Conservation (phyloP, 257 asterid genomes). For the Przewalskia tangutica region DNA sequence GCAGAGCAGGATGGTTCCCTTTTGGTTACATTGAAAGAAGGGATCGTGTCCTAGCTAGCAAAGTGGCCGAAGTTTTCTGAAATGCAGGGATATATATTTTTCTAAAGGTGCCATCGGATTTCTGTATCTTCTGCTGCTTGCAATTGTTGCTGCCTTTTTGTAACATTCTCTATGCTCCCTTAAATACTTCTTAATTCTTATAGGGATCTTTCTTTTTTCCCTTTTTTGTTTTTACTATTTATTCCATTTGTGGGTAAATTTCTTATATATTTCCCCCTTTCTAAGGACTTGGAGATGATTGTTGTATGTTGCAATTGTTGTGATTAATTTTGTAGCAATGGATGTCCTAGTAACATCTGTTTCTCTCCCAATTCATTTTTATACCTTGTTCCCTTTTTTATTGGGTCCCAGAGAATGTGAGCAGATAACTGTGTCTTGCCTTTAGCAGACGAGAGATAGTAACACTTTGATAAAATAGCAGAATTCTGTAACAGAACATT, state of each 20-base stretch:
- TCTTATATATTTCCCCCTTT: background rate
- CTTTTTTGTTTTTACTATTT: background rate
- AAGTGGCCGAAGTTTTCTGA: conserved; percentile 83
- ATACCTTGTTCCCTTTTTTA: background rate
- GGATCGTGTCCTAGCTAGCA: conserved; percentile 96
- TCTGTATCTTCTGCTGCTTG: conserved; percentile 1
- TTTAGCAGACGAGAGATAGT: background rate
- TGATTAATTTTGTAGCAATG: background rate
- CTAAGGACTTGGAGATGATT: background rate
- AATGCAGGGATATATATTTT: background rate
- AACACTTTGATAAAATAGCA: background rate
- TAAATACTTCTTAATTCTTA: background rate
- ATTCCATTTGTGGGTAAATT: background rate
- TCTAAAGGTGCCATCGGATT: background rate
- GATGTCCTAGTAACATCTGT: background rate
- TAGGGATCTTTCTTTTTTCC: background rate
- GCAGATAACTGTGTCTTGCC: background rate
- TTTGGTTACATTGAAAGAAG: conserved; percentile 83
- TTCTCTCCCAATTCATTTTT: background rate
- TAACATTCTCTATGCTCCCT: background rate
- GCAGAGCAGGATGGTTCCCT: conserved; percentile 99
- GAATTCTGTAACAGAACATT: background rate
- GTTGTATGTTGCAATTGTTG: background rate
- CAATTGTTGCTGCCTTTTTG: background rate
- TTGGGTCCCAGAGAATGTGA: background rate